Evolutionary conservation across 2,329 filamentous ascomycete genomes (phyloP).

Genomic region (Cladosporium colombiae): DNA sequence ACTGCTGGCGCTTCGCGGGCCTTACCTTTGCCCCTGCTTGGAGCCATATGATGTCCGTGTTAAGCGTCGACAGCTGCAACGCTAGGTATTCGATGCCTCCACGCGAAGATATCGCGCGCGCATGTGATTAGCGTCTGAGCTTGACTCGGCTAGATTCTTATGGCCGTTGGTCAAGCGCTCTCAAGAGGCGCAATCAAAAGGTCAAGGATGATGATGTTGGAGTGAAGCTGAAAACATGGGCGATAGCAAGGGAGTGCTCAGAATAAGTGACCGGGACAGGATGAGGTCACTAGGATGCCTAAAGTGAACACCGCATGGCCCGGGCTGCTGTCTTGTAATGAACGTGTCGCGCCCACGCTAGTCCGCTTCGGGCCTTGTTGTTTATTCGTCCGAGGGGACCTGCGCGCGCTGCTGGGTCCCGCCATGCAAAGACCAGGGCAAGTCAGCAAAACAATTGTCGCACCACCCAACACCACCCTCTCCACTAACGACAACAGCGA

Average conservation of each 20-base stretch:
- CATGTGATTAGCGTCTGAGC: slow-evolving; percentile 26
- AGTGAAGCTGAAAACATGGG: background rate
- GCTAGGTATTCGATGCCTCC: background rate
- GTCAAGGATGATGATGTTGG: background rate
- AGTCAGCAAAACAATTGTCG: background rate
- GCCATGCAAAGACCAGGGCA: background rate
- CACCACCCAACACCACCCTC: background rate
- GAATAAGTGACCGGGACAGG: background rate
- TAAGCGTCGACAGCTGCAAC: background rate
- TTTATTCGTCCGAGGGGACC: background rate
- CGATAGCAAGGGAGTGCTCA: background rate
- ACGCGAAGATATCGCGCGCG: slow-evolving; percentile 26
- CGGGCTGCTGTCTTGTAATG: background rate
- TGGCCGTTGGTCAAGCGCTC: background rate
- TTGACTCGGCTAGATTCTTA: background rate
- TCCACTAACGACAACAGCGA: background rate
- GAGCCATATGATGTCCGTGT: slow-evolving; percentile 28
- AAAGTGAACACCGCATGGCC: background rate
- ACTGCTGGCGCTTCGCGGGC: slow-evolving; percentile 13
- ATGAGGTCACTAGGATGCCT: background rate
- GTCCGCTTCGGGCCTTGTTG: background rate
- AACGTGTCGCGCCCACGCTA: background rate
- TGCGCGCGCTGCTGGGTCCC: background rate
- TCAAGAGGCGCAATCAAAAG: background rate
- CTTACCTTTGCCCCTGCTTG: slow-evolving; percentile 34